Evolutionary conservation across 1,139 yeast species (phyloP).

Genomic region (Pichia sp.): DNA sequence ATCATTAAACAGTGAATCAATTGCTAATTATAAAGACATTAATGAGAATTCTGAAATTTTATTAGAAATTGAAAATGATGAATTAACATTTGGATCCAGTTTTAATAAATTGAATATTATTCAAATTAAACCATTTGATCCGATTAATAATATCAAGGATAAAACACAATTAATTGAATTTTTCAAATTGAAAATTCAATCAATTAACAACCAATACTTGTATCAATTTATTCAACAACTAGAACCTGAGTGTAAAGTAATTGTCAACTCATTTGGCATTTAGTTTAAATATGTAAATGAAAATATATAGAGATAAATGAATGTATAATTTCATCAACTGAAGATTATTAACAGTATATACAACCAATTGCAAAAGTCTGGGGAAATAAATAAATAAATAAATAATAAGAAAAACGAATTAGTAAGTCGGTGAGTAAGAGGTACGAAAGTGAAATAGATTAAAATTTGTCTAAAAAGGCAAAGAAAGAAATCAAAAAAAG

Average conservation of each 20-base stretch:
- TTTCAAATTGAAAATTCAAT: slow-evolving; percentile 32
- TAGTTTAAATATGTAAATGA: neutral
- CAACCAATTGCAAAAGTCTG: neutral
- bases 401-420: no score
- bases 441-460: no score
- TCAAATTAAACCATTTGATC: slow-evolving; percentile 58
- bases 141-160: slow-evolving; percentile 40
- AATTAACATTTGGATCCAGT: slow-evolving; percentile 74
- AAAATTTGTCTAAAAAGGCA: no score
- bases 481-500: no score
- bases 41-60: slow-evolving; percentile 29
- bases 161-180: slow-evolving; percentile 27
- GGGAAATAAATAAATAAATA: neutral
- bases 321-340: no score
- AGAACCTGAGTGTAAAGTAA: slow-evolving; percentile 32
- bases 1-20: slow-evolving; percentile 36
- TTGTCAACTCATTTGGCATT: slow-evolving; percentile 30
- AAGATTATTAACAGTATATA: no score
- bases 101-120: slow-evolving; percentile 70
- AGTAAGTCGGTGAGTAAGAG: no score
- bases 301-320: neutral
- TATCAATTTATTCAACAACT: slow-evolving; percentile 4
- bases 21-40: slow-evolving; percentile 29
- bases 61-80: slow-evolving; percentile 56
- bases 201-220: slow-evolving; percentile 12